Percentiles rank a stretch among this genome's conserved stretches.
These are phyloP conservation scores for Myxozyma udenii DNA, from an alignment of 805 yeast genomes.

Conservation along the genomic window DNA sequence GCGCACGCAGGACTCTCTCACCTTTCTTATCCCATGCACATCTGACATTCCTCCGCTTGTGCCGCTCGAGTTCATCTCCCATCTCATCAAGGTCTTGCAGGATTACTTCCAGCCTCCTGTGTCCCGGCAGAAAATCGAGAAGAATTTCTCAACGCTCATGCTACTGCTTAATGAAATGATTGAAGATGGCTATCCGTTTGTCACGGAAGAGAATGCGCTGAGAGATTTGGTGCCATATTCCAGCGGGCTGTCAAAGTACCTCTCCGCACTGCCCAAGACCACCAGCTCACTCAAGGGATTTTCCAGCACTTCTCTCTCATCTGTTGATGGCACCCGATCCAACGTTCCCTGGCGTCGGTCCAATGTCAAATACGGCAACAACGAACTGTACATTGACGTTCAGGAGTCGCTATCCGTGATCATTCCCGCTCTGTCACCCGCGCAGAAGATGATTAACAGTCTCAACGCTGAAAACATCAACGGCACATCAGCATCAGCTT, in stretches of 20 bases:
- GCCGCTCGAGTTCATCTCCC: conserved; percentile 53
- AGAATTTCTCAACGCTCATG: conserved; percentile 67
- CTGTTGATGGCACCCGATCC: conserved; percentile 31
- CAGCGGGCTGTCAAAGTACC: conserved; percentile 52
- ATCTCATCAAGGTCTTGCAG: conserved; percentile 50
- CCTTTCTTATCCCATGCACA: conserved; percentile 36
- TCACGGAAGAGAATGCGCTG: conserved; percentile 67
- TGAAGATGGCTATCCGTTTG: conserved; percentile 71
- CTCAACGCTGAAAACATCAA: conserved; percentile 2
- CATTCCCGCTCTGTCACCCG: conserved; percentile 26
- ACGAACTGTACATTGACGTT: conserved; percentile 84
- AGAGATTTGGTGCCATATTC: conserved; percentile 67
- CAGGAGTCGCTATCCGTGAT: conserved; percentile 48
- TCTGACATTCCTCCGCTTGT: conserved; percentile 47
- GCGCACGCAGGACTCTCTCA: conserved; percentile 32
- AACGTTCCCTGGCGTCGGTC: conserved; percentile 74
- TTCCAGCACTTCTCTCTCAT: conserved; percentile 14
- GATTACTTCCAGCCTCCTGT: conserved; percentile 57
- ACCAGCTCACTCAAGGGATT: conserved; percentile 27
- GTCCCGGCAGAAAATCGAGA: conserved; percentile 44
- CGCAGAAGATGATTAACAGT: conserved; percentile 15
- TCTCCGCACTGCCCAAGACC: conserved; percentile 41
- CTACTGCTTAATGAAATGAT: conserved; percentile 72
- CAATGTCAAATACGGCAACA: conserved; percentile 67
- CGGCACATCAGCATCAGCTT: conserved; percentile 32